phyloP scores from a whole-genome alignment of 345 rosid genomes.

The Boechera retrofracta region DNA sequence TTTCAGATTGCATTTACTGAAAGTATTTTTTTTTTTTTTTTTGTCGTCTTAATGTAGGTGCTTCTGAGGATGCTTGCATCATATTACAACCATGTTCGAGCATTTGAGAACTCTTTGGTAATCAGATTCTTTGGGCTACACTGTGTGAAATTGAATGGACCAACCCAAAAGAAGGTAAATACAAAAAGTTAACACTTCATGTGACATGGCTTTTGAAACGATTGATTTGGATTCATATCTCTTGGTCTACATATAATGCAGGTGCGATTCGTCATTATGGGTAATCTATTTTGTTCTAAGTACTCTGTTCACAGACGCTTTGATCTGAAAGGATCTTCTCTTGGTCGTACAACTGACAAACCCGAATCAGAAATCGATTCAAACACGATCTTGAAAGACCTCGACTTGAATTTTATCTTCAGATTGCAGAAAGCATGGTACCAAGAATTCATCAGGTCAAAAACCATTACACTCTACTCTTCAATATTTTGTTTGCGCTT shows the following conservation, averaged over 20 bases:
- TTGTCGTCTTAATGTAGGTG: conserved; percentile 55
- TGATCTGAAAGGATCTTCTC: conserved; percentile 95
- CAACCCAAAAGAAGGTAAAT: conserved; percentile 81
- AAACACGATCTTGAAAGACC: conserved; percentile 85
- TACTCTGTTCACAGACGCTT: conserved; percentile 80
- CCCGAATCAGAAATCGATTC: conserved; percentile 75
- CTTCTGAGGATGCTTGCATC: conserved; percentile 94
- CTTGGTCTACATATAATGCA: conserved; percentile 37
- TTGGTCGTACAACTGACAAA: conserved; percentile 89
- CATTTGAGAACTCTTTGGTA: conserved; percentile 80
- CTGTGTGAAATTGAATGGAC: conserved; percentile 81
- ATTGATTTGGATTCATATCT: conserved; percentile 2
- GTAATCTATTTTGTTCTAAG: conserved; percentile 84
- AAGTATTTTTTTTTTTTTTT: not conserved
- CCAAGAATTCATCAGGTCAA: conserved; percentile 61
- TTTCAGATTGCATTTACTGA: conserved; percentile 1
- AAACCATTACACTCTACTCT: conserved; percentile 3
- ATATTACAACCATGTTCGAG: conserved; percentile 82
- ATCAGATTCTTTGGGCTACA: conserved; percentile 87
- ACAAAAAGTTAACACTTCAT: not conserved
- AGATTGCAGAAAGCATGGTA: conserved; percentile 85
- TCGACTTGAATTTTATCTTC: conserved; percentile 81
- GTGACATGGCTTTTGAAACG: conserved; percentile 6
- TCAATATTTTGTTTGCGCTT: not conserved
- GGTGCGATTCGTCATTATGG: conserved; percentile 99